Conservation (phyloP, 306 rosid species). For the Glycine latifolia region DNA sequence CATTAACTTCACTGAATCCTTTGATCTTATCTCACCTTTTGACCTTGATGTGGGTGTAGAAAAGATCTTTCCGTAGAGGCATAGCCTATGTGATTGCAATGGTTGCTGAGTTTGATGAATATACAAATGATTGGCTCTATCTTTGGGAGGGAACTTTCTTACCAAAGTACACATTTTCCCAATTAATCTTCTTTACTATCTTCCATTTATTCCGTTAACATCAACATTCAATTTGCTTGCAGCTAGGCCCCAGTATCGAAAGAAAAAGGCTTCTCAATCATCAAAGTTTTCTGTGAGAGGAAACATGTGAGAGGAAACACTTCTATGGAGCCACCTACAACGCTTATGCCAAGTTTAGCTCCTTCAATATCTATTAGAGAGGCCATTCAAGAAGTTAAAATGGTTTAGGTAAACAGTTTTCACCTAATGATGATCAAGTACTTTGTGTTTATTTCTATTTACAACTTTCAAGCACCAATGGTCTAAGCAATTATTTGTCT, state of each 20-base stretch:
- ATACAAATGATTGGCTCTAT: slow-evolving; percentile 90
- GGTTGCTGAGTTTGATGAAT: slow-evolving; percentile 94
- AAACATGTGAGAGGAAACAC: slow-evolving; percentile 44
- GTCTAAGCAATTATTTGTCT: slow-evolving; percentile 10
- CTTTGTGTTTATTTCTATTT: neutral
- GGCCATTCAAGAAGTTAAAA: slow-evolving; percentile 84
- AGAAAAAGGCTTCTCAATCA: slow-evolving; percentile 57
- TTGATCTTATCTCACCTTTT: slow-evolving; percentile 45
- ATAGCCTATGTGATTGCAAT: slow-evolving; percentile 79
- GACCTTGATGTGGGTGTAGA: slow-evolving; percentile 58
- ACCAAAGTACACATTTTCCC: slow-evolving; percentile 69
- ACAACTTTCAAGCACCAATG: neutral
- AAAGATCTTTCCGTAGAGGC: slow-evolving; percentile 81
- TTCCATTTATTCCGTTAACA: slow-evolving; percentile 36
- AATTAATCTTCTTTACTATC: slow-evolving; percentile 20
- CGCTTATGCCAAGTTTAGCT: slow-evolving; percentile 73
- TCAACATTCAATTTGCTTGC: slow-evolving; percentile 56
- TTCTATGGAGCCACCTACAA: slow-evolving; percentile 79
- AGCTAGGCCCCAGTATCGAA: slow-evolving; percentile 95
- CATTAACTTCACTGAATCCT: slow-evolving; percentile 28
- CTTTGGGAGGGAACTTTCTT: slow-evolving; percentile 81
- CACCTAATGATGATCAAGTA: slow-evolving; percentile 1
- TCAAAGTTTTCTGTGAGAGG: slow-evolving; percentile 63
- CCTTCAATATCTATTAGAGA: slow-evolving; percentile 75
- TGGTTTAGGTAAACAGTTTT: slow-evolving; percentile 72